Percentiles rank a stretch among this genome's conserved stretches.
Conservation (phyloP, 2,329 filamentous ascomycete species). For the Talaromyces albobiverticillius region DNA sequence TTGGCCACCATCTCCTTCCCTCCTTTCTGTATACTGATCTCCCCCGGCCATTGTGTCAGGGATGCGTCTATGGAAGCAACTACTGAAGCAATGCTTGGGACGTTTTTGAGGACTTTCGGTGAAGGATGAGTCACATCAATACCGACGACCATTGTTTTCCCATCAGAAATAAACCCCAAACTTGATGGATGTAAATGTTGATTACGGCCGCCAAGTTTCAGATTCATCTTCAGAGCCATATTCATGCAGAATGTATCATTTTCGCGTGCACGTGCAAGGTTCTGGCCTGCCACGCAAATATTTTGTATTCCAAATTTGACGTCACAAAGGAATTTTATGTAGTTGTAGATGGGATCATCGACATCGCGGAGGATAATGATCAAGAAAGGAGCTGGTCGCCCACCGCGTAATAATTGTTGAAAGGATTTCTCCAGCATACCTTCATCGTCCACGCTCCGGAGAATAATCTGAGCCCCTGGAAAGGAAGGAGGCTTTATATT, state of each 20-base stretch:
- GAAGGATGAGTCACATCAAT: constrained; percentile 90
- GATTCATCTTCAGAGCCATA: constrained; percentile 73
- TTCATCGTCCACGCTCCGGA: too few relatives aligned
- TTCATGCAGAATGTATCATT: constrained; percentile 61
- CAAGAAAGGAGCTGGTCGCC: too few relatives aligned
- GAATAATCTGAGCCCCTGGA: too few relatives aligned
- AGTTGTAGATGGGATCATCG: constrained; percentile 48
- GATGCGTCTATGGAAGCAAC: constrained; percentile 70
- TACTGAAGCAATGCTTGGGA: constrained; percentile 76
- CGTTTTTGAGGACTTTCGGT: constrained; percentile 53
- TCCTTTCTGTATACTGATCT: constrained; percentile 63
- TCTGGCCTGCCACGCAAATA: constrained; percentile 59
- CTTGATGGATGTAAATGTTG: constrained; percentile 57
- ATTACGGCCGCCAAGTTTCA: constrained; percentile 73
- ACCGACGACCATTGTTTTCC: constrained; percentile 79
- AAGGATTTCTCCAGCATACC: too few relatives aligned
- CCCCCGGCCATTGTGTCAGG: constrained; percentile 75
- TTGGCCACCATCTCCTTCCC: constrained; percentile 69
- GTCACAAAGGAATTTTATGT: constrained; percentile 67
- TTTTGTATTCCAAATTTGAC: constrained; percentile 64
- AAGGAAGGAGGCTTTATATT: too few relatives aligned
- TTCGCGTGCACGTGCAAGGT: constrained; percentile 40
- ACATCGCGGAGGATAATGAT: too few relatives aligned
- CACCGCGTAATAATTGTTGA: too few relatives aligned
- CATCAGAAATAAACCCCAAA: constrained; percentile 59